phyloP scores from a whole-genome alignment of 805 yeast genomes.

The Yarrowia sp. region DNA sequence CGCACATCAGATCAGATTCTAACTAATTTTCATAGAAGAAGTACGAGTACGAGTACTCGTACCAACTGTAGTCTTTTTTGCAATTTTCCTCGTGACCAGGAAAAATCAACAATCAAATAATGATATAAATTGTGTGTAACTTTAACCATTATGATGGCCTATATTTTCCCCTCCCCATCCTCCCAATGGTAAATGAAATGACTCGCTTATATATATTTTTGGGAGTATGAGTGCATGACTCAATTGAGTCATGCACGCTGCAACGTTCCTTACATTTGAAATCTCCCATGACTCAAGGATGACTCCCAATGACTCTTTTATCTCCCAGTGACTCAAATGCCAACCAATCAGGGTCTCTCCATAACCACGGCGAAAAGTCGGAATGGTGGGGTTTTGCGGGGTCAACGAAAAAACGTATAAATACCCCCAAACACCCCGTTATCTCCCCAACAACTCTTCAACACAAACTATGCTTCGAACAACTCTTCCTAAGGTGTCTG shows the following conservation, averaged over 20 bases:
- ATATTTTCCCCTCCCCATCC: too few species aligned
- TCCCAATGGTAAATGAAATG: not conserved
- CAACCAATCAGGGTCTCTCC: not conserved
- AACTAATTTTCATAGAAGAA: too few species aligned
- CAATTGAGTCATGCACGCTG: not conserved
- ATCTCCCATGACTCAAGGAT: not conserved
- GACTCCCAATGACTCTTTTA: not conserved
- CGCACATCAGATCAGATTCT: too few species aligned
- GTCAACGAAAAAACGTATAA: conserved; percentile 12
- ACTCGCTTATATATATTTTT: not conserved
- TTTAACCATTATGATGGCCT: too few species aligned
- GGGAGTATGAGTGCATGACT: not conserved
- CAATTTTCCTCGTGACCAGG: too few species aligned
- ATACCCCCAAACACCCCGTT: not conserved
- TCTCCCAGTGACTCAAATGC: not conserved
- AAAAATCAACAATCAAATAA: too few species aligned
- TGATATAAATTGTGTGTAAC: too few species aligned
- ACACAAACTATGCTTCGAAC: not conserved
- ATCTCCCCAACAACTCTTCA: not conserved
- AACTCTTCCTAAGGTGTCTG: not conserved
- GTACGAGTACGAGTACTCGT: too few species aligned
- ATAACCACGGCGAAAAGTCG: not conserved
- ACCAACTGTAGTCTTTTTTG: too few species aligned
- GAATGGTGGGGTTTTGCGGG: conserved; percentile 1
- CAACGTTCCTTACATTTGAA: not conserved